Base-by-base conservation (phyloP, 192 early-diverging fungal genomes). In the Coemansia sp. region DNA sequence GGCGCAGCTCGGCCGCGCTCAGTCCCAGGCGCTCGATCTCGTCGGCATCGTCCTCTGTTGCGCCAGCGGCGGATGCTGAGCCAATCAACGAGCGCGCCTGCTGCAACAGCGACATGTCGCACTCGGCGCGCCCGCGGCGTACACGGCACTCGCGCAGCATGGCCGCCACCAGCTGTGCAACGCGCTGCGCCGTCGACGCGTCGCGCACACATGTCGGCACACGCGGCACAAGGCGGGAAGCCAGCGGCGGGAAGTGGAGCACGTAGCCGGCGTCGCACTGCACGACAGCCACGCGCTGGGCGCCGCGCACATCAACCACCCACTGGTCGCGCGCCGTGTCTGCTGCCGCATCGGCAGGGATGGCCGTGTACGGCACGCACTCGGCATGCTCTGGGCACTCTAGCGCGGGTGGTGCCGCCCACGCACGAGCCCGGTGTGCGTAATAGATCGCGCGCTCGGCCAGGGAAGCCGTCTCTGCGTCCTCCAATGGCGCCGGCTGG, bases 21-120 rank as follows among this genome's bases (percentile, higher is more conserved):
- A 76, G 31, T 22, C 73, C 73, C 20, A 61, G 46, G 11, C 51
- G 56, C 53, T 72, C 69, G 20, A 72, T 54, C 59, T 64, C 69
- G 21, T 72, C 69, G 3, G 58, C 60, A 38, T 64, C 56, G 42
- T 59, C 68, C 27, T 49, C 26, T 3, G 7, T 8, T 2, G 6
- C 32, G 17, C n/a, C 30, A 8, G 31, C 29, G 9, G 29, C 17
- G 11, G 34, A 13, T 3, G 8, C 20, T 20, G 23, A 22, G 13
- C 5, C 44, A 16, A 53, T 41, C 28, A 38, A 46, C 37, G 42
- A 42, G 21, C 69, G 57, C 37, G 54, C 69, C 41, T 60, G 53
- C 34, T 60, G 50, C 28, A 37, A 9, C 31, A 65, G 41, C 58
- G 69, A 42, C 51, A 36, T 38, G 21, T 43, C 62, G 38, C 69